Evolutionary conservation across 371 early-diverging fungal species (phyloP), one percentile per base, ranked within the genome.

Genomic region (Syncephalastrum sp.): DNA sequence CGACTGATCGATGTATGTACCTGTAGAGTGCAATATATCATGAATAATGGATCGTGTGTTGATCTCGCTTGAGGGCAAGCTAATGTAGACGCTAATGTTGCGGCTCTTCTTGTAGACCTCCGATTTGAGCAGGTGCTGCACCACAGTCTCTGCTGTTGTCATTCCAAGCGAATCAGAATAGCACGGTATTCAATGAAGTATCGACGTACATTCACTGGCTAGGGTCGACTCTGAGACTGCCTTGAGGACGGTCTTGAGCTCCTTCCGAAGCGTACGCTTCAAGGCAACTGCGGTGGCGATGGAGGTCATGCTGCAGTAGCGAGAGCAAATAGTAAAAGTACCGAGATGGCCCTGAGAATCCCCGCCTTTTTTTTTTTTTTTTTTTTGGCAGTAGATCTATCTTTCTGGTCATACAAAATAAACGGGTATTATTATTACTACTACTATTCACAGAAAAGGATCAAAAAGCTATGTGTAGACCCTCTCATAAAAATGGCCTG

Each of bases 31-130:
- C 33, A 86, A 63, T 13, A 86, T 60, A 50, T 80, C 64, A 27
- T 59, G 62, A 38, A 87, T 84, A 33, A 88, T 82, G 3, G 69
- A 67, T 24, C 58, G 61, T 3, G 88, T 89, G 16, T 73, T 59
- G 16, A 88, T 79, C 61, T 89, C 90, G 15, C 82, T 74, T 14
- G 54, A 59, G 3, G 83, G 81, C 81, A 85, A 82, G 59, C 84
- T 86, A 50, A 86, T 77, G 50, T 82, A 89, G n/a, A 87, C 74
- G 41, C 86, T 84, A 38, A 89, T 59, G 53, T 69, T 69, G 45
- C 74, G 70, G 53, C 81, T 80, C 4, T 64, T 53, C 19, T 78
- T 58, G 56, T 81, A 89, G 14, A 56, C 68, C 3, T 74, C 70
- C 29, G 82, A 54, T 6, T 58, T 45, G 16, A 83, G 49, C 15